phyloP scores from a whole-genome alignment of 495 filamentous ascomycete species.

The Penicillium salamii region DNA sequence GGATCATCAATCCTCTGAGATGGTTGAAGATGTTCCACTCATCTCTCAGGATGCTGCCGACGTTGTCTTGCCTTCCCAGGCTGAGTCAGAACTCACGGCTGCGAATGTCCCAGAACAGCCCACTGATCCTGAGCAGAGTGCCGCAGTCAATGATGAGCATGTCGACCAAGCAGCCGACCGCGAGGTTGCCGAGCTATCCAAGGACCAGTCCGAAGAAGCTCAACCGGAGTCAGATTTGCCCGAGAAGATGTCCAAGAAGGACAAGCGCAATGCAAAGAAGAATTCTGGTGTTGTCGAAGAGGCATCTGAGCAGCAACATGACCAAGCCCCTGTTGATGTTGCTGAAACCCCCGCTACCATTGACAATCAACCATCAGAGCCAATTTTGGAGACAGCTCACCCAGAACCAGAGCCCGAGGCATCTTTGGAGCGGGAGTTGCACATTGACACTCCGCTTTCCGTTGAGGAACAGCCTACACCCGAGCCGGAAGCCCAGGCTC shows the following conservation, averaged over 20 bases:
- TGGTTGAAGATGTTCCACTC: not conserved
- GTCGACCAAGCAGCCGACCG: slow-evolving; percentile 16
- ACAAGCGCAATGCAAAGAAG: slow-evolving; percentile 39
- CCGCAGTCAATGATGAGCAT: not conserved
- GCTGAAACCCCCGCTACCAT: not conserved
- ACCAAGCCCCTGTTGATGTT: not conserved
- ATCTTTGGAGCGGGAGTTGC: slow-evolving; percentile 1
- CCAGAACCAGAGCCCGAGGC: not conserved
- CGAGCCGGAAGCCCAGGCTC: slow-evolving; percentile 5
- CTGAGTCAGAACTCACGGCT: not conserved
- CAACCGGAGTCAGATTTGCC: slow-evolving; percentile 10
- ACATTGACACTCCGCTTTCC: not conserved
- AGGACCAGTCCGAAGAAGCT: slow-evolving; percentile 4
- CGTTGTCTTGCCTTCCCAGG: not conserved
- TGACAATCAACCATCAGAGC: not conserved
- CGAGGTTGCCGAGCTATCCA: slow-evolving; percentile 5
- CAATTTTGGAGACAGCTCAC: not conserved
- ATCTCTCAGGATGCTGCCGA: slow-evolving; percentile 16
- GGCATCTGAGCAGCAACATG: not conserved
- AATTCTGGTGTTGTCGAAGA: slow-evolving; percentile 7
- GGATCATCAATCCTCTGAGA: not conserved
- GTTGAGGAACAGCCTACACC: slow-evolving; percentile 2
- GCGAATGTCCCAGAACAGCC: not conserved
- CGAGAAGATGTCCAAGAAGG: slow-evolving; percentile 36
- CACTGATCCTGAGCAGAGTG: not conserved